Conservation (phyloP, 1,284 basidiomycete species). For the Leucoagaricus sp. region DNA sequence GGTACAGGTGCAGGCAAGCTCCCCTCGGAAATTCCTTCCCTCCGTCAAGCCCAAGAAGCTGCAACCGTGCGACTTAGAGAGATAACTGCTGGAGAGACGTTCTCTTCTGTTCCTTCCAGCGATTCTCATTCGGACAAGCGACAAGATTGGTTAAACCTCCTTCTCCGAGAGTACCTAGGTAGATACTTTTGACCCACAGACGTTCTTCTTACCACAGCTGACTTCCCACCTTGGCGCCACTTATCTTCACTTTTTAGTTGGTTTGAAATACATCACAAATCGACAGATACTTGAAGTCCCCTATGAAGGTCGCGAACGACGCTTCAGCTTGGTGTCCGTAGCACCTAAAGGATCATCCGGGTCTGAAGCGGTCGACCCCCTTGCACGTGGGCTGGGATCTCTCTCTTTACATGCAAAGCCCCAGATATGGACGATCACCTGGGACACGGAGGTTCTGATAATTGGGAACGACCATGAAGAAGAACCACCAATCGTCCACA, state of each 20-base stretch:
- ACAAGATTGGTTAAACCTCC: conserved; percentile 66
- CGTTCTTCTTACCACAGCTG: conserved; percentile 9
- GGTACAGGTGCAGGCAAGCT: conserved; percentile 34
- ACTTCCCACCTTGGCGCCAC: conserved; percentile 1
- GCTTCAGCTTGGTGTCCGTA: conserved; percentile 55
- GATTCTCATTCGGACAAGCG: conserved; percentile 39
- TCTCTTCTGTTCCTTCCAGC: conserved; percentile 14
- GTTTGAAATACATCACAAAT: conserved; percentile 69
- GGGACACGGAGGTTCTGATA: conserved; percentile 60
- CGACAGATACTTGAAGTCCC: conserved; percentile 62
- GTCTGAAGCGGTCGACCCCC: conserved; percentile 27
- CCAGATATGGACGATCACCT: conserved; percentile 57
- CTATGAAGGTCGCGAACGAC: conserved; percentile 61
- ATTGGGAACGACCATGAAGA: conserved; percentile 23
- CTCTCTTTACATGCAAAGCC: conserved; percentile 41
- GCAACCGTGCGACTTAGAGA: conserved; percentile 54
- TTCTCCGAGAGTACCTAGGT: conserved; percentile 67
- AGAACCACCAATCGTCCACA: conserved; percentile 20
- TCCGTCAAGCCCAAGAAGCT: conserved; percentile 51
- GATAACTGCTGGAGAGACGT: conserved; percentile 25
- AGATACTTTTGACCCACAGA: conserved; percentile 20
- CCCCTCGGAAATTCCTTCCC: conserved; percentile 47
- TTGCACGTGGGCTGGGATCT: conserved; percentile 42
- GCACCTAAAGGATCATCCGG: conserved; percentile 31
- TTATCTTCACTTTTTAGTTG: conserved; percentile 48